Evolutionary conservation across 345 rosid species (phyloP), one percentile per base, ranked within the genome.

Genomic region (Zanthoxylum bungeanum): DNA sequence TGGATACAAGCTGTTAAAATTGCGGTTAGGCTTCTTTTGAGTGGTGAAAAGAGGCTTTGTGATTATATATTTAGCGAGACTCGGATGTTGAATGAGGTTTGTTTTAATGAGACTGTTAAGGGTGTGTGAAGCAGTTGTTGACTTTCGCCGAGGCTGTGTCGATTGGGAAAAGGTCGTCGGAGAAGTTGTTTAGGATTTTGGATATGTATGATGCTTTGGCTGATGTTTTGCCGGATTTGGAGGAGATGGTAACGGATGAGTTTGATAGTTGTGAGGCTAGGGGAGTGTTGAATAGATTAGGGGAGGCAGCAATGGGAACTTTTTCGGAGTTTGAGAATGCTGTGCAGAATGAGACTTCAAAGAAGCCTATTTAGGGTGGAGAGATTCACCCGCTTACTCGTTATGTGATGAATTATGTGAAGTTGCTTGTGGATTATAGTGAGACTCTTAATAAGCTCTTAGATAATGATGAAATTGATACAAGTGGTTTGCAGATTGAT

Each of bases 331-430:
- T 95, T 77, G 96, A 91, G 89, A 95, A 85, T 77, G 90, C 87
- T 25, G 94, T 95, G 62, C 75, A 69, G 83, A 81, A 80, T 25
- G 99, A 95, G 75, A 77, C 87, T 19, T 92, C 97, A 0, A 92
- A 73, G 86, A 94, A 81, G 76, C 97, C 98, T 9, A 88, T 91
- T 75, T 85, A 77, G 57, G 81, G 84, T 21, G 98, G 98, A 42
- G 99, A 92, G 85, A 94, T 95, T 74, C 99, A 95, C 84, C 99
- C 99, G 0, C 87, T 92, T 71, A 87, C 97, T 5, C 91, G 98
- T 2, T 95, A 92, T 57, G 97, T 95, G 79, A 88, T 95, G 99
- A 95, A 95, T 76, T 95, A 95, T 74, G 82, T 95, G 76, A 91
- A 86, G 69, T 66, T 95, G 80, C 83, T 92, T 75, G 99, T 95